Percentiles rank a stretch among this genome's conserved stretches.
Conservation (phyloP, 2,329 filamentous ascomycete species). For the Tolypocladium sp. region DNA sequence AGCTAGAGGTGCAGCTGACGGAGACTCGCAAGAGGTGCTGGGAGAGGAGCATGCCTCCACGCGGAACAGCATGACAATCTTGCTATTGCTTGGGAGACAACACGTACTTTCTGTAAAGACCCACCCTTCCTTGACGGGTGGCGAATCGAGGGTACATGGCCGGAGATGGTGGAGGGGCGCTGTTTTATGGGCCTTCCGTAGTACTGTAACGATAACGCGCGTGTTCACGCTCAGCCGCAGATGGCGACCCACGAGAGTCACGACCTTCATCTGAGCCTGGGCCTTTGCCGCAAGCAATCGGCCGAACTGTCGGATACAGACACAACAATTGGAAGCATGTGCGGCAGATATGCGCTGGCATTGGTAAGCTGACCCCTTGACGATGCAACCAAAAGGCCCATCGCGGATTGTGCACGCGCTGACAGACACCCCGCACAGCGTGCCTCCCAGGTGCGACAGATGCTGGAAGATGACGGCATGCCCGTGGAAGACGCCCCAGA, state of each 20-base stretch:
- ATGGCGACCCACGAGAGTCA: background rate
- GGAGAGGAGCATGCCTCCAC: too few relatives aligned
- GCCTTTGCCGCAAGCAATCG: background rate
- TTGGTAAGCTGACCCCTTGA: slow-evolving; percentile 16
- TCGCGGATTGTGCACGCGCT: background rate
- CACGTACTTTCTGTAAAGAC: too few relatives aligned
- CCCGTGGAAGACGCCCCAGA: slow-evolving; percentile 60
- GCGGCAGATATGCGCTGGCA: slow-evolving; percentile 25
- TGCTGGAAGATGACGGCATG: slow-evolving; percentile 68
- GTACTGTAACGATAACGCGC: background rate
- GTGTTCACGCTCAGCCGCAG: background rate
- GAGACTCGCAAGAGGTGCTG: too few relatives aligned
- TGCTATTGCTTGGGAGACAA: too few relatives aligned
- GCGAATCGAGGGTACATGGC: too few relatives aligned
- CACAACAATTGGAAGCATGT: slow-evolving; percentile 16
- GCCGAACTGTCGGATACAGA: background rate
- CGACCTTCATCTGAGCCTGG: background rate
- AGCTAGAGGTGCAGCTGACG: too few relatives aligned
- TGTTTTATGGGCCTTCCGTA: background rate
- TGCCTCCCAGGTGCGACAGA: slow-evolving; percentile 64
- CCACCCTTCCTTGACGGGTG: too few relatives aligned
- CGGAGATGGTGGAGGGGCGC: background rate
- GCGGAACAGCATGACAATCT: too few relatives aligned
- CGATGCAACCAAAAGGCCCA: background rate
- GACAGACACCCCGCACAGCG: slow-evolving; percentile 41